Evolutionary conservation across 2,329 filamentous ascomycete species (phyloP), one percentile per base, ranked within the genome.

Genomic region (Penicillium brevicompactum): DNA sequence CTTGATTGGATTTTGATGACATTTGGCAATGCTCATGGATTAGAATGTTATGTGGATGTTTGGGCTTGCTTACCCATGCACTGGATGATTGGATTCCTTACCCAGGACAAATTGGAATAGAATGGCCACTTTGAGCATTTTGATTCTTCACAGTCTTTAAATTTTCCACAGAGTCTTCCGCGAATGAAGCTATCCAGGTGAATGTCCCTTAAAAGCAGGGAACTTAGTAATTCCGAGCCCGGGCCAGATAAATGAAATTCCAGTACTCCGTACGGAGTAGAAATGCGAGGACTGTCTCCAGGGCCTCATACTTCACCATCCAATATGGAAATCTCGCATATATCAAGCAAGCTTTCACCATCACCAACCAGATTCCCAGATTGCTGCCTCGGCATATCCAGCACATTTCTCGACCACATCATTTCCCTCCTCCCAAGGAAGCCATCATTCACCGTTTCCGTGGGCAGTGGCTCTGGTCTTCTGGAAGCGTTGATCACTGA

Each of bases 391-490:
- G 60, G 58, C 7, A 54, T 72, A 16, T 72, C 69, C 46, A 65
- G 34, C 27, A 59, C 60, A 21, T 49, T 72, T 4, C 44, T 68
- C 18, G 37, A 45, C 24, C 37, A 56, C 16, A 22, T 72, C 5
- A 42, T 57, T 27, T 46, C 42, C 1, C 42, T 67, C 18, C 67
- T 72, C 3, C 69, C 69, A 10, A 32, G 53, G 38, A 55, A 50
- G 10, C 68, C 69, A 9, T 27, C 9, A n/a, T 70, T 67, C 57
- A 70, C 68, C 13, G 64, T 81, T 38, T 80, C 78, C 2, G 74
- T 84, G 46, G 81, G 82, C 53, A 77, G 77, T 58, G 82, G 82
- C 44, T 78, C 70, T 42, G 82, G 82, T 22, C 71, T 83, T 7
- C 71, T 84, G 14, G 82, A 83, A 68, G 71, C 71, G 2, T 60